phyloP scores from a whole-genome alignment of 768 basidiomycete species.

The Fibroporia radiculosa region DNA sequence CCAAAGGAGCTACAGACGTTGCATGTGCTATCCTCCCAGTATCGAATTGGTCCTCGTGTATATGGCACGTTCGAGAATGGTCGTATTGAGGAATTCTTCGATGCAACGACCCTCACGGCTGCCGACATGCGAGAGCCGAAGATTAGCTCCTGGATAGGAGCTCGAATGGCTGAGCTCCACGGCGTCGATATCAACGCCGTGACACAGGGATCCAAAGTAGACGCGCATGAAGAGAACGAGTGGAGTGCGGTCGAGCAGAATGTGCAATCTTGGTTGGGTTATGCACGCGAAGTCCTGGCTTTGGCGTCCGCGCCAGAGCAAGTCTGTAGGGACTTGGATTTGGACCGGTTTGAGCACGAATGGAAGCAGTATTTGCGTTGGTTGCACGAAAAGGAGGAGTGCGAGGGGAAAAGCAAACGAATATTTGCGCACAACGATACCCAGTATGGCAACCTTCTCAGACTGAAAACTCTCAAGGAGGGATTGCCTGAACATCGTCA shows the following conservation, averaged over 20 bases:
- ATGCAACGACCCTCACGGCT: slow-evolving; percentile 73
- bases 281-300: slow-evolving; percentile 68
- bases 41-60: slow-evolving; percentile 83
- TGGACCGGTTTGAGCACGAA: slow-evolving; percentile 52
- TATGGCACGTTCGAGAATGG: slow-evolving; percentile 96
- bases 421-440: slow-evolving; percentile 93
- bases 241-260: slow-evolving; percentile 60
- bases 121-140: slow-evolving; percentile 69
- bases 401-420: slow-evolving; percentile 50
- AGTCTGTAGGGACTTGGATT: slow-evolving; percentile 48
- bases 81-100: slow-evolving; percentile 91
- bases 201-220: slow-evolving; percentile 34
- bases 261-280: slow-evolving; percentile 60
- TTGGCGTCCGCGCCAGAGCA: slow-evolving; percentile 42
- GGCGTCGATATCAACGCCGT: slow-evolving; percentile 76
- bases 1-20: slow-evolving; percentile 80
- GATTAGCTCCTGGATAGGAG: slow-evolving; percentile 82
- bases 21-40: slow-evolving; percentile 81
- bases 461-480: slow-evolving; percentile 49
- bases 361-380: slow-evolving; percentile 68
- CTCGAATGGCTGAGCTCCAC: slow-evolving; percentile 94
- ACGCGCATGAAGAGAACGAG: slow-evolving; percentile 34
- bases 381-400: slow-evolving; percentile 54
- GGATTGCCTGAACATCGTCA: slow-evolving; percentile 69
- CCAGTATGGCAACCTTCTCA: slow-evolving; percentile 89